These are phyloP conservation scores for Teunomyces atbi DNA, from an alignment of 805 yeast genomes.

Conservation along the genomic window DNA sequence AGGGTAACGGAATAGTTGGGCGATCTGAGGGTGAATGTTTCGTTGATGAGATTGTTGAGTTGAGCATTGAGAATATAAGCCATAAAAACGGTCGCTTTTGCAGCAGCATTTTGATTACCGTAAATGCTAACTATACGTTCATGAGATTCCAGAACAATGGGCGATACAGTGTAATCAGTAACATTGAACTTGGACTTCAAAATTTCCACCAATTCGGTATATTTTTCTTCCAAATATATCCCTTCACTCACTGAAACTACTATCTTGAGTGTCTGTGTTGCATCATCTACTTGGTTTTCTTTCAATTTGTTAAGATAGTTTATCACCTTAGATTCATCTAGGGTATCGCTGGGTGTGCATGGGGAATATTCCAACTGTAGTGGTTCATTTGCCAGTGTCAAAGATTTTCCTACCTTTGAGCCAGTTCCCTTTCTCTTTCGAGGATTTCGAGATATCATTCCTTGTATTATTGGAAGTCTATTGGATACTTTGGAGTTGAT, in stretches of 20 bases:
- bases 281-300: not conserved
- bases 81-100: conserved; percentile 25
- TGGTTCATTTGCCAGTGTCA: not conserved
- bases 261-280: conserved; percentile 12
- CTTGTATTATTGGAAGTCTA: too few species aligned
- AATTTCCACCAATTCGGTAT: conserved; percentile 8
- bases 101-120: conserved; percentile 22
- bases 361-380: conserved; percentile 6
- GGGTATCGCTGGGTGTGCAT: conserved; percentile 11
- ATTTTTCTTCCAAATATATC: conserved; percentile 17
- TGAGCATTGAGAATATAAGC: conserved; percentile 24
- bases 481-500: too few species aligned
- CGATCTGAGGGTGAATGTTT: conserved; percentile 32
- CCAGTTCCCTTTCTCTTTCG: not conserved
- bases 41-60: conserved; percentile 24
- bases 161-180: conserved; percentile 21
- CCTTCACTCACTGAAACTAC: conserved; percentile 26
- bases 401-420: not conserved
- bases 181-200: conserved; percentile 22
- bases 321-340: conserved; percentile 24
- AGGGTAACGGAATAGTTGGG: conserved; percentile 20
- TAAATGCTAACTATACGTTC: conserved; percentile 31
- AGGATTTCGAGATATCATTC: not conserved
- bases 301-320: conserved; percentile 19
- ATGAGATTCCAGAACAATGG: conserved; percentile 20